A percentile compares a stretch with the other conserved stretches of the same genome.
phyloP scores from a whole-genome alignment of 2,329 filamentous ascomycete genomes.

The Chalaropsis thielavioides region DNA sequence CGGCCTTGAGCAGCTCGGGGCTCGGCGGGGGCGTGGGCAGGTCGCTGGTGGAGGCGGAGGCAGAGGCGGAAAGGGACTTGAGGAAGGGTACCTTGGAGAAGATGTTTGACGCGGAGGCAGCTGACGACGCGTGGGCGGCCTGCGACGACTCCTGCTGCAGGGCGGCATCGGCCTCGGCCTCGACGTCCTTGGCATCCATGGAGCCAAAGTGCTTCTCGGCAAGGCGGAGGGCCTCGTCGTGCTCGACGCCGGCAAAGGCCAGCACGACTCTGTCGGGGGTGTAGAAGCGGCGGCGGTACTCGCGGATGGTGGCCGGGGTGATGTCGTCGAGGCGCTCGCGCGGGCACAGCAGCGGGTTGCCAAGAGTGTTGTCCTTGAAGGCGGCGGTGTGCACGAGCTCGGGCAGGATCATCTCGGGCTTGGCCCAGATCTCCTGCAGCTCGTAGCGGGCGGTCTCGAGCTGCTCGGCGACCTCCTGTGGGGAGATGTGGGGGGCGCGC shows the following conservation, averaged over 20 bases:
- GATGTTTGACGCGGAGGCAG: constrained; percentile 43
- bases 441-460: constrained; percentile 88
- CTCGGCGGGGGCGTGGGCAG: constrained; percentile 30
- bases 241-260: constrained; percentile 83
- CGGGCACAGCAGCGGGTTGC: constrained; percentile 84
- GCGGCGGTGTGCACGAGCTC: constrained; percentile 92
- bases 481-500: constrained; percentile 67
- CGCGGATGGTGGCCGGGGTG: constrained; percentile 54
- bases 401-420: constrained; percentile 87
- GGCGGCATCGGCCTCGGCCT: constrained; percentile 23
- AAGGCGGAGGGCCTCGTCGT: constrained; percentile 62
- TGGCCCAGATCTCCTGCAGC: constrained; percentile 93
- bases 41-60: too few species aligned
- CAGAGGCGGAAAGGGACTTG: constrained; percentile 72
- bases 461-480: constrained; percentile 75
- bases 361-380: constrained; percentile 89
- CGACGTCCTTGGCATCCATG: constrained; percentile 44
- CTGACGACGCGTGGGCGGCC: constrained; percentile 41
- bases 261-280: constrained; percentile 83
- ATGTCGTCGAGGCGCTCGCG: constrained; percentile 67
- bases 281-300: constrained; percentile 74
- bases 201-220: constrained; percentile 81
- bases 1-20: constrained; percentile 24
- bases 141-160: constrained; percentile 35
- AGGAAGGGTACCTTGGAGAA: constrained; percentile 79